Evolutionary conservation across 805 yeast species (phyloP).

Genomic region (Ogataea ramenticola): DNA sequence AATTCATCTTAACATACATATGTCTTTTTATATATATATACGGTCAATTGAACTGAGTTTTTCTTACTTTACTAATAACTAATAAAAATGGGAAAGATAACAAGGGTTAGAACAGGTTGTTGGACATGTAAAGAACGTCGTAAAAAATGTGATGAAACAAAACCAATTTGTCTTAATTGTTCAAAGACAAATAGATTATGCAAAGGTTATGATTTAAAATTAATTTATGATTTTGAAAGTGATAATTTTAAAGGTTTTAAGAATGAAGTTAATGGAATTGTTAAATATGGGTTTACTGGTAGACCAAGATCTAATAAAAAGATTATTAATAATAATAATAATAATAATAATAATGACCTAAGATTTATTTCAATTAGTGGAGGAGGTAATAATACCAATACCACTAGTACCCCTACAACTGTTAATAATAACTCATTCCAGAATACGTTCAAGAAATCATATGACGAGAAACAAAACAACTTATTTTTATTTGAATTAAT

Average conservation of each 20-base stretch:
- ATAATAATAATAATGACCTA: not conserved
- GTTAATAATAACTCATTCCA: too few relatives aligned
- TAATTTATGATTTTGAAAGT: conserved; percentile 1
- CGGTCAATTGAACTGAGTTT: too few relatives aligned
- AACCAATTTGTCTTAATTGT: conserved; percentile 38
- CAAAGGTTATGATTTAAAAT: conserved; percentile 29
- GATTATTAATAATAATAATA: not conserved
- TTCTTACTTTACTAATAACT: too few relatives aligned
- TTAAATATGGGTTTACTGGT: conserved; percentile 5
- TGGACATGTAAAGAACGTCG: conserved; percentile 1
- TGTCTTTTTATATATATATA: too few relatives aligned
- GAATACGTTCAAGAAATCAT: too few relatives aligned
- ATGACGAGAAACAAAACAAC: too few relatives aligned
- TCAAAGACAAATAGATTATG: conserved; percentile 28
- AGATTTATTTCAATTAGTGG: not conserved
- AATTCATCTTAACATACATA: too few relatives aligned
- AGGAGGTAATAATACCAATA: too few relatives aligned
- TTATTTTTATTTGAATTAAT: too few relatives aligned
- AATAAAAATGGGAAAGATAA: not conserved
- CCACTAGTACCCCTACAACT: too few relatives aligned
- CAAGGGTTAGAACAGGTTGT: conserved; percentile 1
- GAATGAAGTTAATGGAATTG: conserved; percentile 2
- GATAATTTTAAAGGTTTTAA: conserved; percentile 1
- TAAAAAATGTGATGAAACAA: conserved; percentile 34
- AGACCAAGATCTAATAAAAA: conserved; percentile 1